Evolutionary conservation across 2,329 filamentous ascomycete genomes (phyloP), one percentile per base, ranked within the genome.

Genomic region (Hansfordia pulvinata): DNA sequence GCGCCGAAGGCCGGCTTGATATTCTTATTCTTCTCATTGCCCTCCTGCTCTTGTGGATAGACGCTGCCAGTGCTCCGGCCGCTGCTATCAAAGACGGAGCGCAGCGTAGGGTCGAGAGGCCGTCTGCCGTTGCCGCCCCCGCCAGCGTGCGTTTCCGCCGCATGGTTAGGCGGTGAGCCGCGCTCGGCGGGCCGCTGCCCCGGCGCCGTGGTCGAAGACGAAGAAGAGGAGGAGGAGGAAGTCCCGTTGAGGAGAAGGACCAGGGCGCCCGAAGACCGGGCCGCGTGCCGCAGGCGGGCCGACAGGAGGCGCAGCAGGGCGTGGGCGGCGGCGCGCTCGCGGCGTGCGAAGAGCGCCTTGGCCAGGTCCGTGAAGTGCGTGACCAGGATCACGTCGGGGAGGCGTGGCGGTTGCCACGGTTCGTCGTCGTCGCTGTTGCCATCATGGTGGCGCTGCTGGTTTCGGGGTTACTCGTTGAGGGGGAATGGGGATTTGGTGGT

Each of bases 341-440:
- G 55, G 29, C 57, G 53, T 2, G 62, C 49, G 46, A 73, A 73
- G 25, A 73, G 54, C 4, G 56, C 44, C 15, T 55, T 58, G 12
- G 74, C 53, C 4, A 74, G 52, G 10, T 51, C 38, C 3, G 63
- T 62, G 40, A 69, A 59, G 45, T 69, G 63, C 6, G 68, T 69
- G 28, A 73, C 47, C 28, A 74, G 49, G 23, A 75, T 54, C 20
- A 73, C 46, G 29, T 61, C 56, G 6, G 59, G 58, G 9, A 40
- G 25, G 17, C 24, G 16, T 12, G 27, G 10, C 28, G n/a, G 25
- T 13, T 28, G 14, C 26, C 14, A 29, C 17, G 23, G 22, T 18
- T 16, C 19, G 26, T 25, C 16, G 20, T 18, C 17, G n/a, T 14
- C 22, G 14, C n/a, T 17, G n/a, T 4, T 7, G 27, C 3, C 19